These are phyloP conservation scores for Gomphus sp. DNA, from an alignment of 1,284 basidiomycete species.

Conservation along the genomic window DNA sequence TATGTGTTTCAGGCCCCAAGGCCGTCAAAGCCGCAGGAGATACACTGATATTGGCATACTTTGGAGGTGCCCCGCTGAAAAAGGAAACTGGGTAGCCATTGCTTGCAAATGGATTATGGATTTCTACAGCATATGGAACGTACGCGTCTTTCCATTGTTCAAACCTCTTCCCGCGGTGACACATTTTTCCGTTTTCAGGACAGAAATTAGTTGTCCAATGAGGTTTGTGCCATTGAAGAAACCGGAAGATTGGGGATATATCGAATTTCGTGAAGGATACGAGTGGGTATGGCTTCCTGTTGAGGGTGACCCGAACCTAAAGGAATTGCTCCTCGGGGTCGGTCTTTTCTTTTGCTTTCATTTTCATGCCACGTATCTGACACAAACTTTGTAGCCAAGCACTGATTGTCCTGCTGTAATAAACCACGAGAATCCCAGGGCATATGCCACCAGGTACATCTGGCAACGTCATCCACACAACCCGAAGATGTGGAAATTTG, in stretches of 20 bases:
- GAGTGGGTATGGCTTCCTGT: neutral
- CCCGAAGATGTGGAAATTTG: slow-evolving; percentile 8
- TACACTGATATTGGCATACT: neutral
- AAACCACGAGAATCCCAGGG: slow-evolving; percentile 10
- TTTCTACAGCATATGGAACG: neutral
- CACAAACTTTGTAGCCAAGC: neutral
- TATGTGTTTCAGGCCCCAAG: neutral
- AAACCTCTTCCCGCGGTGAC: neutral
- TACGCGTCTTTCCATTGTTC: neutral
- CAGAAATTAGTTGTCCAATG: neutral
- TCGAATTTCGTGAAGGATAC: slow-evolving; percentile 1
- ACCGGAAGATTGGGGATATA: slow-evolving; percentile 6
- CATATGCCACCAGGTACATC: slow-evolving; percentile 11
- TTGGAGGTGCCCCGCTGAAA: slow-evolving; percentile 5
- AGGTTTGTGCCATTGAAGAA: neutral
- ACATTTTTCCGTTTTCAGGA: neutral
- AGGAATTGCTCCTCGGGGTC: neutral
- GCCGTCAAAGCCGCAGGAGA: neutral
- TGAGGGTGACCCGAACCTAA: neutral
- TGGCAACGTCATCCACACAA: slow-evolving; percentile 8
- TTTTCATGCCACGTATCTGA: neutral
- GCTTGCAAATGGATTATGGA: neutral
- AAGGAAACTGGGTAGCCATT: neutral
- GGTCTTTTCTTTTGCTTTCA: neutral
- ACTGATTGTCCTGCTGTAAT: slow-evolving; percentile 5